Evolutionary conservation across 768 basidiomycete genomes (phyloP), one percentile per base, ranked within the genome.

Genomic region (Podaxis mareebaensis): DNA sequence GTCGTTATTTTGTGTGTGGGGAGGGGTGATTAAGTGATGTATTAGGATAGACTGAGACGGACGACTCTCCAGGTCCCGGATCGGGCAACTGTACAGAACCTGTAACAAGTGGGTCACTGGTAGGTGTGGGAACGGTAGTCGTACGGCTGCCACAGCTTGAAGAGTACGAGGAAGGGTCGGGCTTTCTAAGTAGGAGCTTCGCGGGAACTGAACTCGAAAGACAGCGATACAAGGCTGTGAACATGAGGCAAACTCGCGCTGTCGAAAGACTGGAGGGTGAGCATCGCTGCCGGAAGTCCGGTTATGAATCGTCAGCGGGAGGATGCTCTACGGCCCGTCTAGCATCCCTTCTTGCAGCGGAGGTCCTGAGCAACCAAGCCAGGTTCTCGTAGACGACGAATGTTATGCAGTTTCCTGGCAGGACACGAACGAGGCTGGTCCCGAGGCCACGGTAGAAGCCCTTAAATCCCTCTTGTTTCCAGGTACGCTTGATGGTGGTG

Each of bases 331-430:
- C 40, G 24, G 10, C 36, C 40, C 55, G 58, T 38, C 60, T 63
- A 57, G 73, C 73, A 62, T 83, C 84, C 33, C 83, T 79, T 64
- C 75, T 81, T n/a, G 79, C 78, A 53, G 91, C 92, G 2, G 83
- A 82, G 4, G 84, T 86, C 65, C 89, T 80, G 48, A 95, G 73
- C 28, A 93, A 70, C 92, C 92, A 95, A 0, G 93, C 92, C 60
- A 95, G 72, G 67, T 95, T 95, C 73, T 95, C 97, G 73, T 99
- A 99, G 20, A 98, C 95, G 42, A 99, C 96, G 67, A 99, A 97
- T 4, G 96, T 99, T 52, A 98, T 92, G 73, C 96, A 98, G 3
- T 96, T 99, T 30, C 96, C 97, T 0, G 97, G 97, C 15, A 99
- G 82, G 54, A 99, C 96, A 13, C 97, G 86, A 12, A 99, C 87